Base-by-base conservation (phyloP, 75 land plant species). In the Pinus albicaulis region DNA sequence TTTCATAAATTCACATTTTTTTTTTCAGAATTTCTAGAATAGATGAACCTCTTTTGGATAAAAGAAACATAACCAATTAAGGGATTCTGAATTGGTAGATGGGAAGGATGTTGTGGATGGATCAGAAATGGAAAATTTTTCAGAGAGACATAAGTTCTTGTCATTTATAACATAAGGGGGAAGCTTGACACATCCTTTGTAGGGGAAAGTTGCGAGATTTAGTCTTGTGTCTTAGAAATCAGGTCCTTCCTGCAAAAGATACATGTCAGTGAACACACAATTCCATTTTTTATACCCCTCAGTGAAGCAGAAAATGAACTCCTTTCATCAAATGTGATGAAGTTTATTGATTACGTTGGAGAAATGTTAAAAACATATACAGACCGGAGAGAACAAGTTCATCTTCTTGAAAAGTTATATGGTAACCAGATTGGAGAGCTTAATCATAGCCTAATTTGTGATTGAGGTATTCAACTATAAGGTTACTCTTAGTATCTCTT, bases 321-420 rank as follows among this genome's bases (percentile, higher is more conserved):
- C 79, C 86, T 95, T 31, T 91, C 93, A 13, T 89, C 89, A 19
- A 91, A 88, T 88, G 90, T 93, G 69, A 89, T 90, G 95, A 83
- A 86, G 83, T 95, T 95, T 57, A 95, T 95, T 36, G 95, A 92
- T 76, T 81, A 86, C 57, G 77, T 93, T 60, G 95, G 95, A 81
- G 93, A 89, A 65, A 82, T 92, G 38, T 61, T 92, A 74, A 95
- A 95, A 80, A 86, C 93, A n/a, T 95, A 86, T 83, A 92, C 92
- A 76, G 95, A 94, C 71, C 84, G 98, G 74, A 86, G 93, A 62
- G 98, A 95, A 70, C 98, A 95, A 92, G 98, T 95, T n/a, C n/a
- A n/a, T n/a, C n/a, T n/a, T n/a, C n/a, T n/a, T n/a, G n/a, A n/a
- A n/a, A n/a, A n/a, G n/a, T n/a, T n/a, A n/a, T n/a, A n/a, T n/a